These are phyloP conservation scores for Fistulinella cinereoalba DNA, from an alignment of 1,284 basidiomycete genomes.

Conservation along the genomic window DNA sequence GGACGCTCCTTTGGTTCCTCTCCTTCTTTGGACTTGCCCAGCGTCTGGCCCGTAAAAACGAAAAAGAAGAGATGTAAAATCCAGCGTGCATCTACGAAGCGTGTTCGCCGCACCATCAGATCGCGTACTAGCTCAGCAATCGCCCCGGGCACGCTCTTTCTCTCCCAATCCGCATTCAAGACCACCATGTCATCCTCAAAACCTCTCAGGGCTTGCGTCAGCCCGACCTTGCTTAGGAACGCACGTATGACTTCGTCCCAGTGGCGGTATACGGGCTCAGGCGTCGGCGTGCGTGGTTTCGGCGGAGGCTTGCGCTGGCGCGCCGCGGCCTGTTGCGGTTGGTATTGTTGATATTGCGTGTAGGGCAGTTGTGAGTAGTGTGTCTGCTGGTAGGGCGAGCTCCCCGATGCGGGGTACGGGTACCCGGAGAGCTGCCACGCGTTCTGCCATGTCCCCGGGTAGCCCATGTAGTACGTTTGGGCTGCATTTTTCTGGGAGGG, in stretches of 20 bases:
- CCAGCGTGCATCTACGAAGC: not conserved
- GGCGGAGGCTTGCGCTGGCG: constrained; percentile 31
- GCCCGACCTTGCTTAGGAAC: constrained; percentile 55
- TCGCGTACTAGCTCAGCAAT: constrained; percentile 50
- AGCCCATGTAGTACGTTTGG: constrained; percentile 34
- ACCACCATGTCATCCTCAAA: constrained; percentile 71
- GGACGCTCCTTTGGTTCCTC: constrained; percentile 31
- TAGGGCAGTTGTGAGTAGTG: constrained; percentile 35
- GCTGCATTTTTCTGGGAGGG: constrained; percentile 28
- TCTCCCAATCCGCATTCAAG: constrained; percentile 64
- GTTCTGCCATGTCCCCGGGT: constrained; percentile 33
- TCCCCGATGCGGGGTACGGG: constrained; percentile 30
- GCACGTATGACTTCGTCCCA: constrained; percentile 60
- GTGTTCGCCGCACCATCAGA: constrained; percentile 46
- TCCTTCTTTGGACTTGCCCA: constrained; percentile 26
- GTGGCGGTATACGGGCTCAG: constrained; percentile 45
- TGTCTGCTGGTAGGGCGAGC: constrained; percentile 31
- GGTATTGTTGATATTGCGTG: constrained; percentile 35
- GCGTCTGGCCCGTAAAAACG: constrained; percentile 13
- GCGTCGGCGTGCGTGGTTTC: constrained; percentile 34
- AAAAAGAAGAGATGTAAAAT: constrained; percentile 1
- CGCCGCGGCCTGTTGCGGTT: constrained; percentile 18
- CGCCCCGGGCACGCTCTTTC: constrained; percentile 50
- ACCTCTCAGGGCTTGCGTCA: constrained; percentile 59
- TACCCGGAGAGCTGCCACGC: constrained; percentile 35